A percentile compares a stretch with the other conserved stretches of the same genome.
Evolutionary conservation across 306 rosid genomes (phyloP).

Genomic region (Cajanus cajan): DNA sequence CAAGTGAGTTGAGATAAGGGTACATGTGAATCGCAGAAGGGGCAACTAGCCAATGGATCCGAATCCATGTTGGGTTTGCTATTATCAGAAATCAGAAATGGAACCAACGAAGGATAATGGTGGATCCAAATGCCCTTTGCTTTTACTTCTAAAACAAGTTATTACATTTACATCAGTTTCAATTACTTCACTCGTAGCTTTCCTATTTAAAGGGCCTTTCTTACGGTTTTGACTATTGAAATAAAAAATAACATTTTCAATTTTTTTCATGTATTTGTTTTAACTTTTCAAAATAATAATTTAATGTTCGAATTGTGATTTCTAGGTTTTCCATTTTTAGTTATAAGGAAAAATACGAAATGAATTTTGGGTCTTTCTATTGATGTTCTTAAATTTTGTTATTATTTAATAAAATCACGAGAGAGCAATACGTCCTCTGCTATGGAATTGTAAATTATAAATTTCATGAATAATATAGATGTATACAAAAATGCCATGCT

Average conservation of each 20-base stretch:
- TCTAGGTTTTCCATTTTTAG: constrained; percentile 4
- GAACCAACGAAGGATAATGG: neutral
- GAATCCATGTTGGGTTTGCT: constrained; percentile 15
- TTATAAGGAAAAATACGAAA: neutral
- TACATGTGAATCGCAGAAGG: constrained; percentile 49
- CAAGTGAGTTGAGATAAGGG: constrained; percentile 49
- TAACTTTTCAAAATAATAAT: too few species aligned
- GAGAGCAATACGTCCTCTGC: too few species aligned
- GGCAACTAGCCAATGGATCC: constrained; percentile 38
- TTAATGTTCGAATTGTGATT: neutral
- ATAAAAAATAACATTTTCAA: too few species aligned
- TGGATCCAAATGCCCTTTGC: neutral
- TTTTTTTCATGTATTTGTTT: too few species aligned
- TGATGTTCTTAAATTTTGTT: neutral
- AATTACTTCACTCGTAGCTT: too few species aligned
- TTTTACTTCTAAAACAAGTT: neutral
- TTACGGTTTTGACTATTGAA: too few species aligned
- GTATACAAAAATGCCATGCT: too few species aligned
- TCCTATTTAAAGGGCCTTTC: too few species aligned
- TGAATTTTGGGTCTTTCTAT: neutral
- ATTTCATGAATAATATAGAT: too few species aligned
- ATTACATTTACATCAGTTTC: neutral
- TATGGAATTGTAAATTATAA: too few species aligned
- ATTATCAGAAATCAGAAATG: neutral
- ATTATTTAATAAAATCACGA: neutral